Base-by-base conservation (phyloP, 306 rosid species). In the Alnus rubra region DNA sequence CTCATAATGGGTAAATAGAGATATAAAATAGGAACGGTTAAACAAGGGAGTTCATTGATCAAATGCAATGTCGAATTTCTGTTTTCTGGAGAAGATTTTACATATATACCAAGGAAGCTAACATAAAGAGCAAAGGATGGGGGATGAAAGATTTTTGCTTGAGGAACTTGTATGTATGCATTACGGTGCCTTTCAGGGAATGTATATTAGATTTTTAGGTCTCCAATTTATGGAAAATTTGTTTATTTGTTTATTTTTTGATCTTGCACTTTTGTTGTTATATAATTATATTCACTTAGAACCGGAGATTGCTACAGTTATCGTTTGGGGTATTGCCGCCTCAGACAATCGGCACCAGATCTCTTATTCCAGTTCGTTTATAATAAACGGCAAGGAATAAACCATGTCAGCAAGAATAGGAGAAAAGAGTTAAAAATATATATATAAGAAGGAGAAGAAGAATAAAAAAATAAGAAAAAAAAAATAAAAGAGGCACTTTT, bases 1-100 rank as follows among this genome's bases (percentile, higher is more conserved):
- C 79, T 55, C 65, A 72, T 74, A 31, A 50, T 68, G 79, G 76
- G 82, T 90, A 79, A 54, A 72, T 76, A 80, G 75, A 74, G 68
- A 51, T 50, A 70, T 23, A 39, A 31, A 30, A 44, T 50, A n/a
- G 49, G 49, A 31, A 18, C 31, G 18, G 28, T 52, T 16, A 19
- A 71, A 37, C 15, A n/a, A n/a, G 64, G 13, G 3, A 59, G 7
- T 59, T 28, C 31, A 59, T 59, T 28, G 31, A 59, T 59, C 2
- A 67, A 39, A 42, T 42, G 31, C 18, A 7, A 8, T 1, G 18
- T 67, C 15, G 31, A n/a, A 42, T 28, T 42, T 18, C 50, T 67
- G 30, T 42, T 16, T 67, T 18, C 72, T 67, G 72, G 30, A 39
- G 50, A 19, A 9, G 48, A 18, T 67, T 11, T 42, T 67, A 67